These are phyloP conservation scores for Sphagnum contortum DNA, from an alignment of 225 moss, liverwort and hornwort genomes.

Conservation along the genomic window DNA sequence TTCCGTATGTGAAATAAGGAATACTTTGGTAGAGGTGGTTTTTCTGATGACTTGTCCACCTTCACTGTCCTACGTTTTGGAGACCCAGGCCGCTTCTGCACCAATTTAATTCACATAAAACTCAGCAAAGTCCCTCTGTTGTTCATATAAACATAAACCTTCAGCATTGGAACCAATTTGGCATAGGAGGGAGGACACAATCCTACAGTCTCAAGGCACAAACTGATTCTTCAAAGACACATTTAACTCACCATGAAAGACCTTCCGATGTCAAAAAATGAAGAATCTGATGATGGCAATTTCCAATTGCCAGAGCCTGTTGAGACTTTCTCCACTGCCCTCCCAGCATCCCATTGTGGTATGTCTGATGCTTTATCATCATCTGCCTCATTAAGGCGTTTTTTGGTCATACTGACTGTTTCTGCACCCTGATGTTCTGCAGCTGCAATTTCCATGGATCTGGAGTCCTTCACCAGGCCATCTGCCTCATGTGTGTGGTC, in stretches of 20 bases:
- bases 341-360: conserved; percentile 29
- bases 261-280: conserved; percentile 60
- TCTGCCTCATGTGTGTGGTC: conserved; percentile 44
- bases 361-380: conserved; percentile 19
- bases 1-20: conserved; percentile 87
- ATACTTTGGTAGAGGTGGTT: conserved; percentile 85
- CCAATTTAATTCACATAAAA: not conserved
- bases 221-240: too few relatives aligned
- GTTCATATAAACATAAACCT: too few relatives aligned
- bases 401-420: conserved; percentile 14
- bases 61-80: conserved; percentile 33
- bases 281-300: conserved; percentile 51
- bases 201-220: too few relatives aligned
- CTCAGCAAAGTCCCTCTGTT: not conserved
- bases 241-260: conserved; percentile 44
- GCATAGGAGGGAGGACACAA: too few relatives aligned
- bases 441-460: conserved; percentile 26
- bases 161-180: too few relatives aligned
- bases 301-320: conserved; percentile 44
- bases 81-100: conserved; percentile 73
- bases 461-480: conserved; percentile 23
- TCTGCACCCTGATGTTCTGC: conserved; percentile 32
- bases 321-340: conserved; percentile 31
- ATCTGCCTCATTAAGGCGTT: conserved; percentile 28
- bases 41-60: conserved; percentile 53